Evolutionary conservation across 768 basidiomycete species (phyloP).

Genomic region (Chlorophyllum brunneum): DNA sequence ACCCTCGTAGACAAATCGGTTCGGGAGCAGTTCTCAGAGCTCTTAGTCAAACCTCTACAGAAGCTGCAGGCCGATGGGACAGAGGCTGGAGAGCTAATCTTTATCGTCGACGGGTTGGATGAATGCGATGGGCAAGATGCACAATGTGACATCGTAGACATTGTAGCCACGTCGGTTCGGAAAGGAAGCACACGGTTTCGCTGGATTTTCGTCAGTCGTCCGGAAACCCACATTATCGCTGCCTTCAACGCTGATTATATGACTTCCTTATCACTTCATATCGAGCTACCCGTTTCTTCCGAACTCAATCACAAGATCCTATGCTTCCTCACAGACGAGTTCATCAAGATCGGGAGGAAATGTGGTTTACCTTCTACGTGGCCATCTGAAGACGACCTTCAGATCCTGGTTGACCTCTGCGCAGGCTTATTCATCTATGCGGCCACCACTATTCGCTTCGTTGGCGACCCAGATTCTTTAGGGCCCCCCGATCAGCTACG

Average conservation of each 20-base stretch:
- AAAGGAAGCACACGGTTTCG: neutral
- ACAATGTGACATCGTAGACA: neutral
- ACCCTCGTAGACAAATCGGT: neutral
- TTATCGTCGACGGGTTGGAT: slow-evolving; percentile 14
- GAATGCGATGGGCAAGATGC: slow-evolving; percentile 1
- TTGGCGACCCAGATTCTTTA: neutral
- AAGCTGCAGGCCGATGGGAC: neutral
- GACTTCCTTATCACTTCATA: neutral
- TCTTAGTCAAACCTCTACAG: neutral
- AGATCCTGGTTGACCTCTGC: neutral
- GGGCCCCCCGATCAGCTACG: neutral
- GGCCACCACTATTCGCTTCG: neutral
- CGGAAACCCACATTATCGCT: slow-evolving; percentile 9
- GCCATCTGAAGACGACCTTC: slow-evolving; percentile 4
- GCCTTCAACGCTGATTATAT: neutral
- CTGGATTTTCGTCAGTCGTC: slow-evolving; percentile 12
- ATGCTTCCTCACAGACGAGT: slow-evolving; percentile 6
- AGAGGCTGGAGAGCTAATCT: neutral
- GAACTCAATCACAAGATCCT: slow-evolving; percentile 5
- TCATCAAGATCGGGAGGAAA: neutral
- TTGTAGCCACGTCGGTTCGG: neutral
- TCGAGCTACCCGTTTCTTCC: slow-evolving; percentile 6
- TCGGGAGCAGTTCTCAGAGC: neutral
- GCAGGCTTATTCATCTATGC: neutral
- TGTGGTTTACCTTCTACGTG: slow-evolving; percentile 1